A percentile compares a stretch with the other conserved stretches of the same genome.
Conservation (phyloP, 352 stramenopile species). For the Porosira glacialis region DNA sequence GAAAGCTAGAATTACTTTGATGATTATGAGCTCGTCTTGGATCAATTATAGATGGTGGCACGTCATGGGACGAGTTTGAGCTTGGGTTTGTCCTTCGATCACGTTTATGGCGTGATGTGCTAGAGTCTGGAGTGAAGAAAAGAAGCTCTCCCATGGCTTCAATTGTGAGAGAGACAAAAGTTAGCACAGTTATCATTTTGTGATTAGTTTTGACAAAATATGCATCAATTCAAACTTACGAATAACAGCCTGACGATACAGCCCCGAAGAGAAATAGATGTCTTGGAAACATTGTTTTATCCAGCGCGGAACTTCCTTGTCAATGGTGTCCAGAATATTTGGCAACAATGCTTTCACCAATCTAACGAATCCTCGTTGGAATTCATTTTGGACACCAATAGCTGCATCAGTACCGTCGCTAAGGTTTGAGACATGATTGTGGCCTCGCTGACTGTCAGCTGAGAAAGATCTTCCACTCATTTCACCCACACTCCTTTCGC, state of each 20-base stretch:
- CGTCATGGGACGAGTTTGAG: constrained; percentile 35
- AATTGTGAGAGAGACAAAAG: constrained; percentile 1
- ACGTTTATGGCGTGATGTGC: constrained; percentile 12
- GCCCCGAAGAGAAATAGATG: constrained; percentile 75
- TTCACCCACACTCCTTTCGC: background rate
- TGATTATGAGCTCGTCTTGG: constrained; percentile 22
- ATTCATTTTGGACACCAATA: constrained; percentile 79
- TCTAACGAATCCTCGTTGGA: constrained; percentile 74
- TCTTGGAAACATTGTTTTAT: constrained; percentile 69
- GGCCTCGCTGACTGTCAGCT: constrained; percentile 16
- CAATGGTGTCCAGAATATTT: constrained; percentile 61
- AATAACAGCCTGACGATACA: constrained; percentile 71
- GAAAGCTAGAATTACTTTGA: constrained; percentile 36
- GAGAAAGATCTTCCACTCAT: constrained; percentile 4
- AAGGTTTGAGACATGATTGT: constrained; percentile 33
- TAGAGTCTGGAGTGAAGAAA: constrained; percentile 52
- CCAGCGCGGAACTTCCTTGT: constrained; percentile 70
- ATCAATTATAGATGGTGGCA: constrained; percentile 49
- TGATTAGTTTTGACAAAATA: constrained; percentile 7
- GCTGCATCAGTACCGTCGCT: constrained; percentile 73
- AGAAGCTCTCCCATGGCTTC: constrained; percentile 58
- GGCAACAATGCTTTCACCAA: constrained; percentile 70
- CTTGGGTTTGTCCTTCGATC: constrained; percentile 32
- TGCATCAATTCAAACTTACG: constrained; percentile 51
- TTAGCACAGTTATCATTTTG: constrained; percentile 2